A percentile compares a stretch with the other conserved stretches of the same genome.
Evolutionary conservation across 148 eudicot species (phyloP).

Genomic region (Gaultheria prostrata): DNA sequence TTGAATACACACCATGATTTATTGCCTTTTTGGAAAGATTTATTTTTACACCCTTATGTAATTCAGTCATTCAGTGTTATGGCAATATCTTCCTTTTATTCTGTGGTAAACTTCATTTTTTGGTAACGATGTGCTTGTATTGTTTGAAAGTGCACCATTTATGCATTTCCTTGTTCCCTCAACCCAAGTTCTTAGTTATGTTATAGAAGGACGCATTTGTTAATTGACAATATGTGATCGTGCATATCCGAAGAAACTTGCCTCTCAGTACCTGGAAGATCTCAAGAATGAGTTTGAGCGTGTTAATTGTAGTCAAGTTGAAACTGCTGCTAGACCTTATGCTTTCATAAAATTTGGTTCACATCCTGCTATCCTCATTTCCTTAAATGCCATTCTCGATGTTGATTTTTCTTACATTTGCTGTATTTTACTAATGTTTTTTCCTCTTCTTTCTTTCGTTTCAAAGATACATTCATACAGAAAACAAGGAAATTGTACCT

Average conservation of each 20-base stretch:
- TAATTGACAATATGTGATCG: constrained; percentile 97
- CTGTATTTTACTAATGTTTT: background rate
- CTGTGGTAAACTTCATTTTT: background rate
- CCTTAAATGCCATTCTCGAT: background rate
- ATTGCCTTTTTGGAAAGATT: background rate
- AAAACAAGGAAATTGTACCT: constrained; percentile 89
- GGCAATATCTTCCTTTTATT: background rate
- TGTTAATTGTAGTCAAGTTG: constrained; percentile 83
- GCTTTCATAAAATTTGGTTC: constrained; percentile 98
- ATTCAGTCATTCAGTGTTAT: too few species aligned
- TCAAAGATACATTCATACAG: constrained; percentile 85
- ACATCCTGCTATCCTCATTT: constrained; percentile 8
- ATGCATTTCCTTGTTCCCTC: constrained; percentile 34
- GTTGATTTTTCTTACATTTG: constrained; percentile 13
- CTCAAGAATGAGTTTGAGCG: constrained; percentile 94
- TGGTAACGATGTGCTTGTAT: constrained; percentile 3
- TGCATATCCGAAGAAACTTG: constrained; percentile 95
- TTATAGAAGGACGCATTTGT: constrained; percentile 91
- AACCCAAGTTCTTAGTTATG: constrained; percentile 61
- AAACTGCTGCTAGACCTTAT: constrained; percentile 98
- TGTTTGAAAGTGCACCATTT: background rate
- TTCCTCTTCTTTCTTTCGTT: constrained; percentile 13
- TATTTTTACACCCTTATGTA: background rate
- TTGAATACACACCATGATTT: background rate
- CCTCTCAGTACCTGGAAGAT: constrained; percentile 94